A percentile compares a stretch with the other conserved stretches of the same genome.
Evolutionary conservation across 441 rosid genomes (phyloP).

Genomic region (Croton setiger): DNA sequence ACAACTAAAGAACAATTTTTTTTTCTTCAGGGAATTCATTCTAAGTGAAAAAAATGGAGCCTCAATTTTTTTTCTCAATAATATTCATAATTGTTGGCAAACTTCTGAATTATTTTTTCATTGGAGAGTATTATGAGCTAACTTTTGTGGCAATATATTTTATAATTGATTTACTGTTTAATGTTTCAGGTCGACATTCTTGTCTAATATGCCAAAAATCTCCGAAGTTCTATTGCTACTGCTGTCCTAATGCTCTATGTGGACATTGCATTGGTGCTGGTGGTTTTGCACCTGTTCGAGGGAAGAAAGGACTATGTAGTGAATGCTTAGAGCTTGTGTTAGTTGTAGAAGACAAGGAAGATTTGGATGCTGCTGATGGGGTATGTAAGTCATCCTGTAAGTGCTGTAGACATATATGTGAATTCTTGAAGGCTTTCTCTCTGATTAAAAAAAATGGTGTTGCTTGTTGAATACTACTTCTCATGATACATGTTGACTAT

Average conservation of each 20-base stretch:
- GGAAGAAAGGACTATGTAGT: constrained; percentile 44
- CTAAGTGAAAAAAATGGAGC: background rate
- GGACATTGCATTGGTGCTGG: constrained; percentile 34
- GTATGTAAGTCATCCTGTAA: constrained; percentile 26
- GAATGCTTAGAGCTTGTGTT: constrained; percentile 42
- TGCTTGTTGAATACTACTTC: background rate
- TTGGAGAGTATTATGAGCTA: background rate
- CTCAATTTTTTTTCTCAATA: background rate
- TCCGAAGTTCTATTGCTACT: constrained; percentile 45
- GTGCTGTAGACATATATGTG: constrained; percentile 7
- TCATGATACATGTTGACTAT: background rate
- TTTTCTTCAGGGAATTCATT: background rate
- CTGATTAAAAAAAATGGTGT: background rate
- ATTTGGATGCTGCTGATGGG: constrained; percentile 38
- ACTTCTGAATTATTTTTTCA: too few species aligned
- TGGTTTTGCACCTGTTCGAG: constrained; percentile 38
- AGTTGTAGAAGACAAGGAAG: constrained; percentile 43
- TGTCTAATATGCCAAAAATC: constrained; percentile 43
- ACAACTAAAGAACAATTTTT: background rate
- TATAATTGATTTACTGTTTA: background rate
- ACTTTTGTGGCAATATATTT: background rate
- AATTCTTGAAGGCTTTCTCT: constrained; percentile 1
- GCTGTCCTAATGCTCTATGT: constrained; percentile 54
- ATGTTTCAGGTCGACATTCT: constrained; percentile 50
- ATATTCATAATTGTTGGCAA: background rate